Evolutionary conservation across 2,329 filamentous ascomycete species (phyloP).

Genomic region (Colletotrichum abscissum): DNA sequence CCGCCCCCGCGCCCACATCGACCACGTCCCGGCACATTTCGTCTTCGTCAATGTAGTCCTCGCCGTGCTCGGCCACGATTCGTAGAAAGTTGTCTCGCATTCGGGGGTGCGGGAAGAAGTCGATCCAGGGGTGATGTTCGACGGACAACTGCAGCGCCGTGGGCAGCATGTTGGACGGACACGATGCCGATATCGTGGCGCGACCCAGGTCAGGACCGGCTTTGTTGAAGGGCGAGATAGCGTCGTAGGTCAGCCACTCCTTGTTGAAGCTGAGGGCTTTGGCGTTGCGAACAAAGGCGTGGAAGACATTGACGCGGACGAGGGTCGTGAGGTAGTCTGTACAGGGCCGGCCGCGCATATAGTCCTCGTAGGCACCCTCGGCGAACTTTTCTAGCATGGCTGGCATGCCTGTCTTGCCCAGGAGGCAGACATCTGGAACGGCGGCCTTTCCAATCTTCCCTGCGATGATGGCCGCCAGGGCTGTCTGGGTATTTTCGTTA

Average conservation of each 20-base stretch:
- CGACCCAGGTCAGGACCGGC: constrained; percentile 4
- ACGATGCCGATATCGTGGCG: neutral
- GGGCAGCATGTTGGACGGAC: constrained; percentile 40
- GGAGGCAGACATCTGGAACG: neutral
- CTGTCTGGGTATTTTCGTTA: neutral
- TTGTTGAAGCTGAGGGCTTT: constrained; percentile 25
- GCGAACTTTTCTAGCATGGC: constrained; percentile 17
- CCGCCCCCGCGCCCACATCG: constrained; percentile 24
- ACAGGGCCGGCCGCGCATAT: constrained; percentile 1
- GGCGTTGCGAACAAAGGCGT: constrained; percentile 33
- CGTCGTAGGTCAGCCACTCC: constrained; percentile 35
- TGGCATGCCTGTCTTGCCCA: neutral
- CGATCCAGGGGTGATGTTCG: constrained; percentile 47
- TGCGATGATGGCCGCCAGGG: neutral
- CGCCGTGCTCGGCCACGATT: constrained; percentile 12
- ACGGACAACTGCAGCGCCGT: constrained; percentile 42
- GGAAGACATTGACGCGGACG: constrained; percentile 35
- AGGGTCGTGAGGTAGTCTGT: constrained; percentile 24
- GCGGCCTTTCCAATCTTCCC: neutral
- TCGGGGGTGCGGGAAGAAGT: constrained; percentile 44
- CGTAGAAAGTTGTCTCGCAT: constrained; percentile 45
- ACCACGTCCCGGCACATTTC: constrained; percentile 34
- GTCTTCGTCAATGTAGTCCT: constrained; percentile 31
- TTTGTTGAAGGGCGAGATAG: constrained; percentile 37
- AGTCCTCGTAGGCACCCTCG: constrained; percentile 13